Evolutionary conservation across 148 eudicot species (phyloP).

Genomic region (Linanthus parryae): DNA sequence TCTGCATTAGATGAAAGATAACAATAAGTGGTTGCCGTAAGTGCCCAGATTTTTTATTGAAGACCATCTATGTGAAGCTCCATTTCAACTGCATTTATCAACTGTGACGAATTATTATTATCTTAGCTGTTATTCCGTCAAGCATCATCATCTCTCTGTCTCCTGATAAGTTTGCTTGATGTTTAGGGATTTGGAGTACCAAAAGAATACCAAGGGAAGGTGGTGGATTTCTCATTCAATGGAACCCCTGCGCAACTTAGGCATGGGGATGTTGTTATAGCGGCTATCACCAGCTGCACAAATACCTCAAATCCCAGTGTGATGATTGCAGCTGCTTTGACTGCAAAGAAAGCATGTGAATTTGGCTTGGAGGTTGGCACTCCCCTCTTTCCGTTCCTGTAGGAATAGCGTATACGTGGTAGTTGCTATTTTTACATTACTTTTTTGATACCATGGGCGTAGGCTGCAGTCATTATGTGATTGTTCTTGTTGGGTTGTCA

Average conservation of each 20-base stretch:
- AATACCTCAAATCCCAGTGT: slow-evolving; percentile 9
- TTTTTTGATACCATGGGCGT: too few species aligned
- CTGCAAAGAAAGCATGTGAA: slow-evolving; percentile 9
- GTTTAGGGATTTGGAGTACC: slow-evolving; percentile 1
- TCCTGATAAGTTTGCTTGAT: neutral
- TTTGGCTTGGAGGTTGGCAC: neutral
- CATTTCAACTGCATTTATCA: too few species aligned
- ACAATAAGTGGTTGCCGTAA: too few species aligned
- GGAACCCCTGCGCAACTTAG: neutral
- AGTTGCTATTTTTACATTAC: too few species aligned
- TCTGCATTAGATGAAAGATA: too few species aligned
- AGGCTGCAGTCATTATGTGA: too few species aligned
- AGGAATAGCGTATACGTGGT: too few species aligned
- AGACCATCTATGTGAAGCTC: too few species aligned
- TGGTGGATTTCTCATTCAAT: neutral
- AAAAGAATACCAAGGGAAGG: neutral
- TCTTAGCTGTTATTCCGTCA: neutral
- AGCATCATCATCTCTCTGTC: neutral
- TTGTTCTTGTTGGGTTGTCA: too few species aligned
- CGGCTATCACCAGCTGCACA: slow-evolving; percentile 12
- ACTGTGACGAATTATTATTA: too few species aligned
- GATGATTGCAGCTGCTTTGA: slow-evolving; percentile 1
- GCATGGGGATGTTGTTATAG: neutral
- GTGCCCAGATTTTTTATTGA: too few species aligned
- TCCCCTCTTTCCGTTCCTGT: neutral